phyloP scores from a whole-genome alignment of 371 early-diverging fungal species.

The Mortierella sp. region DNA sequence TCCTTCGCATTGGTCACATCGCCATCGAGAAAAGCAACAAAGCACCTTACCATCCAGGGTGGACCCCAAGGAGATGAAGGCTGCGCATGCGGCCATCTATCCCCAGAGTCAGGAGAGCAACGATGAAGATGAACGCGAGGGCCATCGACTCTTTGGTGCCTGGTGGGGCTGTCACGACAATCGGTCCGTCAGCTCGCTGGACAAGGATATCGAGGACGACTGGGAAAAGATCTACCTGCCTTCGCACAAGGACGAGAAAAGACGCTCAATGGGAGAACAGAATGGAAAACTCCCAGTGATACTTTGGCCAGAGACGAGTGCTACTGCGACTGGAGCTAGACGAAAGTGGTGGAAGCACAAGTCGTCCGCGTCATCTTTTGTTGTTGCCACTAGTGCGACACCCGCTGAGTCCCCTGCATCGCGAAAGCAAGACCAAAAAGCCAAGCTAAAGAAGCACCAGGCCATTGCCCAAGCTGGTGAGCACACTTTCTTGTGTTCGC shows the following conservation, averaged over 20 bases:
- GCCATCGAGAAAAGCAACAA: constrained; percentile 21
- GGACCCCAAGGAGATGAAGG: constrained; percentile 49
- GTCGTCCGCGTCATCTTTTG: background rate
- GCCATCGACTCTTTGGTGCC: constrained; percentile 36
- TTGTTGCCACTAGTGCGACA: background rate
- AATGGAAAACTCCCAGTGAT: constrained; percentile 16
- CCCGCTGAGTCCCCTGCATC: background rate
- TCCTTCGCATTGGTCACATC: constrained; percentile 10
- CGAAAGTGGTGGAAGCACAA: constrained; percentile 23
- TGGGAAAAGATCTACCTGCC: constrained; percentile 44
- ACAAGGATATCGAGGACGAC: constrained; percentile 21
- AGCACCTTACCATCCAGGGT: constrained; percentile 30
- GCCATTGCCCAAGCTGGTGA: constrained; percentile 53
- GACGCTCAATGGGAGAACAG: constrained; percentile 24
- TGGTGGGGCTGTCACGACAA: constrained; percentile 49
- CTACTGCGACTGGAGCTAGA: too few relatives aligned
- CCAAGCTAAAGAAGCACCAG: constrained; percentile 26
- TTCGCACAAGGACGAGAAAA: constrained; percentile 28
- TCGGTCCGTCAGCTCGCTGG: constrained; percentile 17
- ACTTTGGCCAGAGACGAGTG: background rate
- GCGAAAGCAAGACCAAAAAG: constrained; percentile 26
- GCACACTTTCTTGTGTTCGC: background rate
- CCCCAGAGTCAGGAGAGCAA: background rate
- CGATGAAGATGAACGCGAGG: constrained; percentile 31
- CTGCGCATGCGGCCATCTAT: constrained; percentile 39